A percentile compares a stretch with the other conserved stretches of the same genome.
Conservation (phyloP, 169 alveolate genomes). For the Babesia ovis region DNA sequence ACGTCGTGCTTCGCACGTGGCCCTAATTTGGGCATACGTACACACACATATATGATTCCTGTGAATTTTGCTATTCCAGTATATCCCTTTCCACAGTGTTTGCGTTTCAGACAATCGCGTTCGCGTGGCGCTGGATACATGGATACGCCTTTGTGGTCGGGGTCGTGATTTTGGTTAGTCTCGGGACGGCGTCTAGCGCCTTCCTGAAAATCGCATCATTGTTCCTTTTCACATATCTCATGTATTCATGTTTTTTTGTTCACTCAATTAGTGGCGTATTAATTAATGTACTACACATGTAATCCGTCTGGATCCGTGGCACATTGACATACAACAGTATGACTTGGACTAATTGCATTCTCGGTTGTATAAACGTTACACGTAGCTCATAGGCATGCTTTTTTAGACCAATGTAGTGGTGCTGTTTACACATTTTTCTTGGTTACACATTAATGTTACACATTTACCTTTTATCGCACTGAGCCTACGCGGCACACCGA, state of each 20-base stretch:
- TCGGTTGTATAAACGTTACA: too few species aligned
- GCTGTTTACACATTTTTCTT: not conserved
- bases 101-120: not conserved
- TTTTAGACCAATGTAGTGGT: too few species aligned
- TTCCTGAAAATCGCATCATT: too few species aligned
- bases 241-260: too few species aligned
- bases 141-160: not conserved
- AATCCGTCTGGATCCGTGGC: conserved; percentile 8
- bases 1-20: not conserved
- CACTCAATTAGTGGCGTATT: not conserved
- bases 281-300: not conserved
- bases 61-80: too few species aligned
- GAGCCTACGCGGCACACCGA: too few species aligned
- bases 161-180: not conserved
- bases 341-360: not conserved
- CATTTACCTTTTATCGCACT: not conserved
- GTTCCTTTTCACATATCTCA: too few species aligned
- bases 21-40: not conserved
- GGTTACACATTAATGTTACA: not conserved
- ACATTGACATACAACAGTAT: not conserved
- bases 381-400: too few species aligned
- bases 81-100: not conserved
- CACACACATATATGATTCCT: too few species aligned
- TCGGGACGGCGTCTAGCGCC: too few species aligned
- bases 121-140: conserved; percentile 2